These are phyloP conservation scores for Microcyclospora pomicola DNA, from an alignment of 2,329 filamentous ascomycete genomes.

Conservation along the genomic window DNA sequence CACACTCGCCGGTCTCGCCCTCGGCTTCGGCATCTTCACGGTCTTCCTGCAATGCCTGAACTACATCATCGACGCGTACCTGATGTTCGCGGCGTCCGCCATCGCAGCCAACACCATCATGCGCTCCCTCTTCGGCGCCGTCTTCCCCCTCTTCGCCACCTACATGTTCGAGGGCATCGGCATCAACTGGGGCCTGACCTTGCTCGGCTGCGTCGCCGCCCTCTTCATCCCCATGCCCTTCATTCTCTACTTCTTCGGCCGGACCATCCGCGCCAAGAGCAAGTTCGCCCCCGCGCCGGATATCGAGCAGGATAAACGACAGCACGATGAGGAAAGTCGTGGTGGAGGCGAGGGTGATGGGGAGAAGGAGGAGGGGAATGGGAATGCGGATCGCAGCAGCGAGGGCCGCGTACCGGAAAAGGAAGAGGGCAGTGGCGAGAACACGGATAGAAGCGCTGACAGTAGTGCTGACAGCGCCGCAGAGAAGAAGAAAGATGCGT, in stretches of 20 bases:
- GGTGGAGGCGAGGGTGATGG: not conserved
- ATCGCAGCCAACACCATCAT: slow-evolving; percentile 27
- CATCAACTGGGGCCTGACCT: slow-evolving; percentile 33
- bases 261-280: slow-evolving; percentile 27
- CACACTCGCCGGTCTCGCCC: slow-evolving; percentile 28
- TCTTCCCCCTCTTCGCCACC: slow-evolving; percentile 30
- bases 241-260: slow-evolving; percentile 29
- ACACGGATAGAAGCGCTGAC: too few relatives aligned
- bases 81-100: slow-evolving; percentile 33
- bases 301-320: slow-evolving; percentile 9
- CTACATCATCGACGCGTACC: slow-evolving; percentile 40
- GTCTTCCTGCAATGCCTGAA: slow-evolving; percentile 28
- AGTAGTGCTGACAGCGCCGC: too few relatives aligned
- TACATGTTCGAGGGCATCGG: slow-evolving; percentile 43
- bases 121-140: slow-evolving; percentile 35
- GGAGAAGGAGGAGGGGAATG: not conserved
- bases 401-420: too few relatives aligned
- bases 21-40: slow-evolving; percentile 30
- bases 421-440: too few relatives aligned
- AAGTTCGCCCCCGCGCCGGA: slow-evolving; percentile 25
- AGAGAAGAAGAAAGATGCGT: too few relatives aligned
- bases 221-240: slow-evolving; percentile 31
- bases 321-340: slow-evolving; percentile 8
- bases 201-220: slow-evolving; percentile 32
- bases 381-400: too few relatives aligned